Conservation (phyloP, 2,329 filamentous ascomycete species). For the Arthrobotrys sphaeroides region DNA sequence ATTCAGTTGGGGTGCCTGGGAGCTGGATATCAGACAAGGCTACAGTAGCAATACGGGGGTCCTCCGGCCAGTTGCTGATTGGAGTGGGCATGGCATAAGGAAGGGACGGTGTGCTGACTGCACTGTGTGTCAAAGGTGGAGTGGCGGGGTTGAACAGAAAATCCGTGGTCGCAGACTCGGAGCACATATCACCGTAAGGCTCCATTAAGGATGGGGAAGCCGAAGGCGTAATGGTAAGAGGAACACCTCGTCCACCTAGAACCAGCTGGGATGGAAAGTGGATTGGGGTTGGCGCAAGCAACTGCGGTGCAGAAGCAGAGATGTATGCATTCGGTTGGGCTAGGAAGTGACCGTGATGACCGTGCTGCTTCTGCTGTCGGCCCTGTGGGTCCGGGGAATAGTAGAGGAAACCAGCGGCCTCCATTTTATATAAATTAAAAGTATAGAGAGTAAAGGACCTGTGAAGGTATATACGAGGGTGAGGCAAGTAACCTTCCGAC, state of each 20-base stretch:
- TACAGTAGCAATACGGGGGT: slow-evolving; percentile 55
- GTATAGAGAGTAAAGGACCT: too few relatives aligned
- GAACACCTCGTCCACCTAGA: slow-evolving; percentile 54
- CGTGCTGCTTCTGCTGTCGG: slow-evolving; percentile 57
- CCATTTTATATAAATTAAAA: slow-evolving; percentile 53
- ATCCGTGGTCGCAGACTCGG: slow-evolving; percentile 49
- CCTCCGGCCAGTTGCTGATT: slow-evolving; percentile 50
- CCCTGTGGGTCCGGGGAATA: slow-evolving; percentile 57
- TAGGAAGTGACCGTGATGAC: slow-evolving; percentile 57
- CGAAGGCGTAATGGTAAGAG: slow-evolving; percentile 53
- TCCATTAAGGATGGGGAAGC: slow-evolving; percentile 52
- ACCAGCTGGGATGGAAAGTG: slow-evolving; percentile 53
- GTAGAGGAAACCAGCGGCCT: slow-evolving; percentile 57
- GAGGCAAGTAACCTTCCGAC: slow-evolving; percentile 43
- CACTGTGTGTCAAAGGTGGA: slow-evolving; percentile 51
- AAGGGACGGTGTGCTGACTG: slow-evolving; percentile 51
- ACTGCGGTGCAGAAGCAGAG: slow-evolving; percentile 51
- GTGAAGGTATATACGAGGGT: slow-evolving; percentile 11
- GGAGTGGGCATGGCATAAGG: slow-evolving; percentile 53
- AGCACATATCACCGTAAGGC: slow-evolving; percentile 52
- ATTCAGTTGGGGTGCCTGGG: slow-evolving; percentile 56
- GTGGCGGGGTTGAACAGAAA: slow-evolving; percentile 52
- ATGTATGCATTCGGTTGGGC: slow-evolving; percentile 57
- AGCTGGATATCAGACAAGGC: slow-evolving; percentile 57
- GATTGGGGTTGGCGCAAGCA: slow-evolving; percentile 53